These are phyloP conservation scores for Elaeis guineensis DNA, from an alignment of 176 grass and related monocot species.

Conservation along the genomic window DNA sequence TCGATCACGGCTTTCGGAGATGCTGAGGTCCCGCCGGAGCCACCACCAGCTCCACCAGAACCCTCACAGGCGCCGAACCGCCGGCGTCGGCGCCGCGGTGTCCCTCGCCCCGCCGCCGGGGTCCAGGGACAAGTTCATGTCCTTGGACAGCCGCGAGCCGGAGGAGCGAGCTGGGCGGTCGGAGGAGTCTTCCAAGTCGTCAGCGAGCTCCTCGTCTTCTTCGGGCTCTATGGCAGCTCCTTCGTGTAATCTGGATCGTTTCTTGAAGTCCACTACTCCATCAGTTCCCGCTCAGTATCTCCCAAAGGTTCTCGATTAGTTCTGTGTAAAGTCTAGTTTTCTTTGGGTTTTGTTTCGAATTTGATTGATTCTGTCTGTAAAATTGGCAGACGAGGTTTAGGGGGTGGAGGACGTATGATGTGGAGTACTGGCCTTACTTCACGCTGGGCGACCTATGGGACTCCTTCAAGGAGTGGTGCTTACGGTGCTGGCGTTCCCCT, in stretches of 20 bases:
- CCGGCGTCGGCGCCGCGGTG: background rate
- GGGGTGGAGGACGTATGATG: conserved; percentile 6
- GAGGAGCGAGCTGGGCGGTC: too few species aligned
- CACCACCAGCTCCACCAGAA: conserved; percentile 16
- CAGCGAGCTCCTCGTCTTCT: background rate
- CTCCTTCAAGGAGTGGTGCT: conserved; percentile 36
- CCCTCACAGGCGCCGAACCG: background rate
- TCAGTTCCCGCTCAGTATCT: conserved; percentile 20
- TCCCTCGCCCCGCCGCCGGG: background rate
- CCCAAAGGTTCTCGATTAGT: conserved; percentile 38
- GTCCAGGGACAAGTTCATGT: too few species aligned
- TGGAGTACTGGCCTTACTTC: conserved; percentile 22
- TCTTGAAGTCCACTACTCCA: conserved; percentile 54
- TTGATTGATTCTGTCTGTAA: background rate
- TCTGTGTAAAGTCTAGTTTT: background rate
- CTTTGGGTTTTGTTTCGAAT: background rate
- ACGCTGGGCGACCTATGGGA: conserved; percentile 33
- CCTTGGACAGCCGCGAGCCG: too few species aligned
- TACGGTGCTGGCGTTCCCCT: conserved; percentile 36
- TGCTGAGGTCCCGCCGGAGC: conserved; percentile 9
- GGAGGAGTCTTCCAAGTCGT: too few species aligned
- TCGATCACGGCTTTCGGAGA: too few species aligned
- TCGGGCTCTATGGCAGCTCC: background rate
- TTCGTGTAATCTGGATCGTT: conserved; percentile 49
- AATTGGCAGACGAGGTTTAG: conserved; percentile 17